Evolutionary conservation across 2,329 filamentous ascomycete genomes (phyloP), one percentile per base, ranked within the genome.

Genomic region (Emergomyces orientalis): DNA sequence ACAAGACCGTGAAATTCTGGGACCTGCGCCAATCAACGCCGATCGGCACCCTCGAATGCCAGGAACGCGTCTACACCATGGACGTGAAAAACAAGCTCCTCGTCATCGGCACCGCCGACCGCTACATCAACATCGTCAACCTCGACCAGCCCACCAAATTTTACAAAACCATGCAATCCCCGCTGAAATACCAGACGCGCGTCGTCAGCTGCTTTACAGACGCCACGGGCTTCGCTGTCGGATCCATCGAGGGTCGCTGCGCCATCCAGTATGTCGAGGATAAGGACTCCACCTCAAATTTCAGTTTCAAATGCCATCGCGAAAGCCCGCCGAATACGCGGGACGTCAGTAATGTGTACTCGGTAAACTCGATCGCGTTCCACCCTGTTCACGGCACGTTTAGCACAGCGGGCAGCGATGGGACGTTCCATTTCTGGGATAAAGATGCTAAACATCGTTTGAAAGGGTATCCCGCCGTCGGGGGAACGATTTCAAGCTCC

Each of bases 221-320:
- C 74, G 89, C 91, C 7, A 87, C 86, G 0, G 94, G 94, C 6
- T 99, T 96, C 72, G 94, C 94, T 0, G 90, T 99, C 59, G 94
- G 94, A 62, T 96, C 90, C 73, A 96, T 99, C 70, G 94, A 99
- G 75, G 94, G 94, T 37, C 88, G 94, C 62, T 99, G 94, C 75
- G 94, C 94, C 1, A 99, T 99, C 67, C 94, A 99, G 74, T 97
- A 99, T 71, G 91, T 97, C 43, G 93, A 99, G 71, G 94, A 99
- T 52, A 97, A 97, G 77, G 91, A 99, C 74, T 80, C 88, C 2
- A 84, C 87, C 71, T 89, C 88, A 72, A 97, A 99, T 80, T 99
- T 99, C 81, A 96, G 91, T 51, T 99, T 99, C 86, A 97, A 97
- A 78, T 99, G 94, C 78, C 94, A 99, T 76, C 91, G 94, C 64